Conservation (phyloP, 73 alveolate species). For the Paramecium sexaurelia region DNA sequence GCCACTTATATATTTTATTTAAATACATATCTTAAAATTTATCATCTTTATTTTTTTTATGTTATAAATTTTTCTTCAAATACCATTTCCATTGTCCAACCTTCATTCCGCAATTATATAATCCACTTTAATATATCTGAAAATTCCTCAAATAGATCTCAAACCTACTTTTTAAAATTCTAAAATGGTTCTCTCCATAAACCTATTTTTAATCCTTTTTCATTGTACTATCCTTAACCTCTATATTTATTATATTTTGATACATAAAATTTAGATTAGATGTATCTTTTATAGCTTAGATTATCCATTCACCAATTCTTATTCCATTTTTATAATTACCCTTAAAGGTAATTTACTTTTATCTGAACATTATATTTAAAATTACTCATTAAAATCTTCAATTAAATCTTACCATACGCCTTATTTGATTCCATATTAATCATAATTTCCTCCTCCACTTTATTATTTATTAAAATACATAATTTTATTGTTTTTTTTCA, state of each 20-base stretch:
- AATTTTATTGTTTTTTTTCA: not conserved
- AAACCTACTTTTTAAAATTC: not conserved
- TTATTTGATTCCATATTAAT: not conserved
- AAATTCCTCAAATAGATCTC: not conserved
- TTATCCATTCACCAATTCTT: not conserved
- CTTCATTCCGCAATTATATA: not conserved
- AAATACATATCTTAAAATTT: not conserved
- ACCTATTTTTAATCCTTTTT: not conserved
- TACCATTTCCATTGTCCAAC: not conserved
- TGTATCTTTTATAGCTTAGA: not conserved
- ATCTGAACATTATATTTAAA: not conserved
- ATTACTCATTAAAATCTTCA: not conserved
- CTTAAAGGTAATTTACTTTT: not conserved
- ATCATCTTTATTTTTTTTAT: not conserved
- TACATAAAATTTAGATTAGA: not conserved
- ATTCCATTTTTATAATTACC: not conserved
- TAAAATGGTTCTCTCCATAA: not conserved
- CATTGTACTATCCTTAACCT: not conserved
- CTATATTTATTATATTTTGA: not conserved
- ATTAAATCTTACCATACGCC: not conserved
- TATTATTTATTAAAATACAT: not conserved
- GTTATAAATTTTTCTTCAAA: not conserved
- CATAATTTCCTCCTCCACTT: not conserved
- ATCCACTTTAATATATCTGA: not conserved
- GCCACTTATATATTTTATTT: not conserved